Conservation (phyloP, 768 basidiomycete species). For the Scleroderma bovista region DNA sequence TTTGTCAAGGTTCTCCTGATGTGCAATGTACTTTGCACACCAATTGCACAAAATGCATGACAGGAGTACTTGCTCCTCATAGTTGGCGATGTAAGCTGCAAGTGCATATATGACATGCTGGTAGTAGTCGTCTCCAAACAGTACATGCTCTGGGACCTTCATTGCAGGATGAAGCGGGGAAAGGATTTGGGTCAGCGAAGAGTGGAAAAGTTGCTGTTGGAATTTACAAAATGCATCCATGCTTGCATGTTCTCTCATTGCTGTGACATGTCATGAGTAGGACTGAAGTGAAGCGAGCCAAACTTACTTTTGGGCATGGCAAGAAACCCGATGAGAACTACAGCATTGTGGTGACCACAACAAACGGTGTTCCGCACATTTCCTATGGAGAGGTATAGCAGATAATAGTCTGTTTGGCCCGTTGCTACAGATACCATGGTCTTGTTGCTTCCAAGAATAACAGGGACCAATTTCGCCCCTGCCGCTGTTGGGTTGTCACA, state of each 20-base stretch:
- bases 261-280: neutral
- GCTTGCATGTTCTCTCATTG: constrained; percentile 2
- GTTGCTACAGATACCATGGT: constrained; percentile 6
- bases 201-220: constrained; percentile 16
- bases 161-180: constrained; percentile 7
- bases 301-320: constrained; percentile 26
- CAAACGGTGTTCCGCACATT: constrained; percentile 5
- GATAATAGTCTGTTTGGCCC: constrained; percentile 4
- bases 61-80: constrained; percentile 14
- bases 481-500: constrained; percentile 13
- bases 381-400: constrained; percentile 5
- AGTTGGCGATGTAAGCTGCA: constrained; percentile 9
- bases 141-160: constrained; percentile 8
- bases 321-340: constrained; percentile 23
- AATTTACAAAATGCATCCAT: constrained; percentile 12
- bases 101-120: constrained; percentile 7
- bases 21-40: constrained; percentile 12
- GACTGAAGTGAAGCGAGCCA: neutral
- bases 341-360: constrained; percentile 1
- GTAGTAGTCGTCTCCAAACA: constrained; percentile 16
- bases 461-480: constrained; percentile 15
- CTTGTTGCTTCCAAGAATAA: constrained; percentile 9
- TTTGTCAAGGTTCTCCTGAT: neutral
- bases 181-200: constrained; percentile 10
- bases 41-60: constrained; percentile 11